phyloP scores from a whole-genome alignment of 164 flowering plant genomes.

The Umbellularia californica region DNA sequence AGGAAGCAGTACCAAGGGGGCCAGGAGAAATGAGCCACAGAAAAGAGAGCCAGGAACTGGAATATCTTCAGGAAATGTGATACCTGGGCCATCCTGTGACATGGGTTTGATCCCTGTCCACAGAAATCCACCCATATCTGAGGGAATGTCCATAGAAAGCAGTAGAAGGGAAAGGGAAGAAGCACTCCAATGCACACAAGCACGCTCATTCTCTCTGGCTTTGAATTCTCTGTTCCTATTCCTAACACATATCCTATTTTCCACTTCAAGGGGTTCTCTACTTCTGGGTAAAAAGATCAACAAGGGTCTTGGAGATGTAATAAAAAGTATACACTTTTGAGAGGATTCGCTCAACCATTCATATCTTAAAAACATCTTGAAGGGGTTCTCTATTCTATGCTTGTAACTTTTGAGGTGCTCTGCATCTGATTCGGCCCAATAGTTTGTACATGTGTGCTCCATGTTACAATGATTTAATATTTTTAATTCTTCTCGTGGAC shows the following conservation, averaged over 20 bases:
- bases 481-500: too few species aligned
- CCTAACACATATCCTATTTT: background rate
- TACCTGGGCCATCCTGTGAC: slow-evolving; percentile 65
- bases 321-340: too few species aligned
- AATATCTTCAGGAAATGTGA: slow-evolving; percentile 66
- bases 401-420: too few species aligned
- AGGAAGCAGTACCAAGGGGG: slow-evolving; percentile 85
- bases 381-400: too few species aligned
- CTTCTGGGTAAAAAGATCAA: too few species aligned
- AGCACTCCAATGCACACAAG: slow-evolving; percentile 49
- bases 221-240: background rate
- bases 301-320: too few species aligned
- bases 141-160: slow-evolving; percentile 66
- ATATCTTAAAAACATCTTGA: too few species aligned
- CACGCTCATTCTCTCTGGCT: slow-evolving; percentile 38
- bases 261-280: background rate
- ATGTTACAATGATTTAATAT: too few species aligned
- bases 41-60: slow-evolving; percentile 68
- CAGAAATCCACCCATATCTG: slow-evolving; percentile 76
- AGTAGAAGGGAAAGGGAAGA: slow-evolving; percentile 80
- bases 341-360: too few species aligned
- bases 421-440: too few species aligned
- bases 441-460: too few species aligned
- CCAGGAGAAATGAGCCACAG: slow-evolving; percentile 69
- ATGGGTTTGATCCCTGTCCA: slow-evolving; percentile 63